These are phyloP conservation scores for Psilocybe cyanescens DNA, from an alignment of 768 basidiomycete genomes.

Conservation along the genomic window DNA sequence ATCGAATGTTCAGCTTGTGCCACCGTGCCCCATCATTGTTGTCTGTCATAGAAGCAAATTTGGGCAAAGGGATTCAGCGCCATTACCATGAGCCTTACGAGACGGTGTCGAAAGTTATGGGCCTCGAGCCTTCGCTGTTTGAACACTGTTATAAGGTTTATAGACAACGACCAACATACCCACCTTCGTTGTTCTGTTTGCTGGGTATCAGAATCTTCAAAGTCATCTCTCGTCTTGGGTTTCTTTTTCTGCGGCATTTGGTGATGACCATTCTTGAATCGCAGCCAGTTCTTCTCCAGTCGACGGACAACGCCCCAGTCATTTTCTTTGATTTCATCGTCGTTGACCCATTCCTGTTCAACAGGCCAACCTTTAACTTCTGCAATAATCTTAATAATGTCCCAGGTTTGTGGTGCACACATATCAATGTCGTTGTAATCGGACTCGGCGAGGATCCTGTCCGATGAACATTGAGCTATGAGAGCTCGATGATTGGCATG, in stretches of 20 bases:
- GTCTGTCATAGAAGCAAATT: too few species aligned
- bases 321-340: slow-evolving; percentile 32
- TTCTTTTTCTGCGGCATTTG: slow-evolving; percentile 17
- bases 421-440: slow-evolving; percentile 75
- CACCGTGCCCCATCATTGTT: too few species aligned
- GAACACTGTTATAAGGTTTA: not conserved
- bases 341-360: slow-evolving; percentile 61
- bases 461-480: slow-evolving; percentile 62
- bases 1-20: too few species aligned
- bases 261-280: slow-evolving; percentile 59
- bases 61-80: too few species aligned
- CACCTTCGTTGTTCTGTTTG: not conserved
- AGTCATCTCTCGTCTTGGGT: slow-evolving; percentile 14
- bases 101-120: not conserved
- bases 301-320: slow-evolving; percentile 69
- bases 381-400: slow-evolving; percentile 74
- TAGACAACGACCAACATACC: not conserved
- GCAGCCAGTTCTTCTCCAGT: slow-evolving; percentile 73
- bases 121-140: too few species aligned
- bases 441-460: slow-evolving; percentile 84
- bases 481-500: slow-evolving; percentile 66
- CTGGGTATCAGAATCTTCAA: slow-evolving; percentile 17
- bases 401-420: slow-evolving; percentile 69
- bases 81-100: not conserved
- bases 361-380: slow-evolving; percentile 77